Percentiles rank a stretch among this genome's conserved stretches.
Conservation (phyloP, 148 eudicot species). For the Diospyros kaki region DNA sequence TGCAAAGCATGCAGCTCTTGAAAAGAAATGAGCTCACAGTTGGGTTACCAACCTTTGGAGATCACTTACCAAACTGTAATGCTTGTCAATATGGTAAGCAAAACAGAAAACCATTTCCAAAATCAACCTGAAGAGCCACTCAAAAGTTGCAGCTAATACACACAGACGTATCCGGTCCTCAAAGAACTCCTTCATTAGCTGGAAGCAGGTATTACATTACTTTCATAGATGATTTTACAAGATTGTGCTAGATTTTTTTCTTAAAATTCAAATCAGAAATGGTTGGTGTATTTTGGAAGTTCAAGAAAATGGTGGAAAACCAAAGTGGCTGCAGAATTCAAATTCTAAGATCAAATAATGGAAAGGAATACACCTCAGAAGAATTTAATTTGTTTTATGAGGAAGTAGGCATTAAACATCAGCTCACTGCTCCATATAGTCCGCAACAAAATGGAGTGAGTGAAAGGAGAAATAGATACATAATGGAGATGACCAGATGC, state of each 20-base stretch:
- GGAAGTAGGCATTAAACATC: background rate
- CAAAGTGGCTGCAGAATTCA: background rate
- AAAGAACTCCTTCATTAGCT: too few relatives aligned
- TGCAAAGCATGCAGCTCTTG: too few relatives aligned
- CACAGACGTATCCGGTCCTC: too few relatives aligned
- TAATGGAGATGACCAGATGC: background rate
- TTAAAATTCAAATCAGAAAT: conserved; percentile 8
- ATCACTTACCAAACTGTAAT: too few relatives aligned
- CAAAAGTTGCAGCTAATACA: too few relatives aligned
- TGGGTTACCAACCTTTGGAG: too few relatives aligned
- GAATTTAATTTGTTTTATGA: background rate
- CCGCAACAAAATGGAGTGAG: conserved; percentile 21
- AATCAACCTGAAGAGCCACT: too few relatives aligned
- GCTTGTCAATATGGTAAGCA: too few relatives aligned
- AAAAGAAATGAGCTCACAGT: too few relatives aligned
- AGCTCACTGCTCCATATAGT: background rate
- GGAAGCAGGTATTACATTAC: too few relatives aligned
- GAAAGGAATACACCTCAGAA: conserved; percentile 6
- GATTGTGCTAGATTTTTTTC: background rate
- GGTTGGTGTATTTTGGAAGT: conserved; percentile 2
- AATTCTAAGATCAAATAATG: conserved; percentile 6
- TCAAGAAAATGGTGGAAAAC: background rate
- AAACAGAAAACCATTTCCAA: too few relatives aligned
- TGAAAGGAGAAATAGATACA: conserved; percentile 14
- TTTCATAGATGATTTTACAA: too few relatives aligned